These are phyloP conservation scores for Cetraspora pellucida DNA, from an alignment of 192 early-diverging fungal genomes.

Conservation along the genomic window DNA sequence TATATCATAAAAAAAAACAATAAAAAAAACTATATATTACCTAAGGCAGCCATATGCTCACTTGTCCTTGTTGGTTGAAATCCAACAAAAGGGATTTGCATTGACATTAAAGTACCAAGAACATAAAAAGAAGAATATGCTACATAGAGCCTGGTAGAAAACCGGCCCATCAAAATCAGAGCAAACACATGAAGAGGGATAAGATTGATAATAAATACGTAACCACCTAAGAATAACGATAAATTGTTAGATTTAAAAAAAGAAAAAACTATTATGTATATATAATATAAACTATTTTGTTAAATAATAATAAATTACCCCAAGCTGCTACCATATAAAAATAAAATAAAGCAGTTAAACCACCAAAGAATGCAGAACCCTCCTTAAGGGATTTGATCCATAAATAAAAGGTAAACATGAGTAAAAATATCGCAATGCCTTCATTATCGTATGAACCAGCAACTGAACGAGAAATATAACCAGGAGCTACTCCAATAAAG, in stretches of 20 bases:
- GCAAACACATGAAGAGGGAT: slow-evolving; percentile 96
- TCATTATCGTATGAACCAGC: slow-evolving; percentile 99
- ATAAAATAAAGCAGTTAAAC: slow-evolving; percentile 88
- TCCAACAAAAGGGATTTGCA: slow-evolving; percentile 99
- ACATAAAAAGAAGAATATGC: slow-evolving; percentile 99
- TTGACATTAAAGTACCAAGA: slow-evolving; percentile 92
- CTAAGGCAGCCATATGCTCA: slow-evolving; percentile 99
- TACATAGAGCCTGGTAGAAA: slow-evolving; percentile 89
- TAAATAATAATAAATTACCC: slow-evolving; percentile 58
- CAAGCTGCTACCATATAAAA: slow-evolving; percentile 99
- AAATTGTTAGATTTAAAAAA: background rate
- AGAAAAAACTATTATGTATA: background rate
- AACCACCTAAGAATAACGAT: slow-evolving; percentile 63
- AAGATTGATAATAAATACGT: slow-evolving; percentile 99
- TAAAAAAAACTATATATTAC: too few species aligned
- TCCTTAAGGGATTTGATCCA: slow-evolving; percentile 97
- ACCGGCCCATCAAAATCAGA: slow-evolving; percentile 95
- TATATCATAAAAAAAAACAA: slow-evolving; percentile 10
- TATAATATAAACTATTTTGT: background rate
- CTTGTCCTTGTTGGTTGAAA: slow-evolving; percentile 96
- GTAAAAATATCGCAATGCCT: slow-evolving; percentile 98
- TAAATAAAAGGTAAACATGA: slow-evolving; percentile 97
- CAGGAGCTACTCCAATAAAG: slow-evolving; percentile 98
- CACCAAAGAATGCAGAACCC: slow-evolving; percentile 90
- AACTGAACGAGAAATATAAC: slow-evolving; percentile 99